Percentiles rank a stretch among this genome's conserved stretches.
Evolutionary conservation across 768 basidiomycete genomes (phyloP).

Genomic region (Boletus tomentosulus): DNA sequence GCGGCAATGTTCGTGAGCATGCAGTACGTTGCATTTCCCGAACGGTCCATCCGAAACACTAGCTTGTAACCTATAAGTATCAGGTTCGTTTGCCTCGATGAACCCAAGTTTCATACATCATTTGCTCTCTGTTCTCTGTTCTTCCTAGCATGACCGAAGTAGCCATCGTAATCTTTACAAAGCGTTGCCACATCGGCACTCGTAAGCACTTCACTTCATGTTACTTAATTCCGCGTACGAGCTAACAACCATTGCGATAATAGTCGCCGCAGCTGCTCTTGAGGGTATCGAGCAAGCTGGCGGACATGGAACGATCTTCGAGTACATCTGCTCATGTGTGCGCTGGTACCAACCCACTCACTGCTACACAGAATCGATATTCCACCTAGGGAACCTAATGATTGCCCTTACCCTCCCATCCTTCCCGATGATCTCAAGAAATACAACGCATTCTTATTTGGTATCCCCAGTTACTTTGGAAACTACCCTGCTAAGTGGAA

Average conservation of each 20-base stretch:
- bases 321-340: neutral
- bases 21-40: too few relatives aligned
- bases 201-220: neutral
- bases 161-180: neutral
- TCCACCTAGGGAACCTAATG: neutral
- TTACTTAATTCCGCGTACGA: neutral
- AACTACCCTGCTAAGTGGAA: neutral
- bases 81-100: too few relatives aligned
- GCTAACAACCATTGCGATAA: neutral
- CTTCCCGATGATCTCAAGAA: neutral
- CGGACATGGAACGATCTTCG: neutral
- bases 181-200: neutral
- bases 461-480: neutral
- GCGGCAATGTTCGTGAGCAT: too few relatives aligned
- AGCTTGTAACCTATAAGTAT: too few relatives aligned
- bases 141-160: neutral
- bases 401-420: neutral
- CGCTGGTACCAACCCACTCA: neutral
- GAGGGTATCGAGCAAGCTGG: neutral
- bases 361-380: neutral
- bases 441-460: neutral
- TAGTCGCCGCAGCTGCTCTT: neutral
- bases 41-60: too few relatives aligned
- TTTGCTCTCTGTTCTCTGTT: too few relatives aligned
- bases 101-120: too few relatives aligned